phyloP scores from a whole-genome alignment of 805 yeast species.

The Candida lessepsii region DNA sequence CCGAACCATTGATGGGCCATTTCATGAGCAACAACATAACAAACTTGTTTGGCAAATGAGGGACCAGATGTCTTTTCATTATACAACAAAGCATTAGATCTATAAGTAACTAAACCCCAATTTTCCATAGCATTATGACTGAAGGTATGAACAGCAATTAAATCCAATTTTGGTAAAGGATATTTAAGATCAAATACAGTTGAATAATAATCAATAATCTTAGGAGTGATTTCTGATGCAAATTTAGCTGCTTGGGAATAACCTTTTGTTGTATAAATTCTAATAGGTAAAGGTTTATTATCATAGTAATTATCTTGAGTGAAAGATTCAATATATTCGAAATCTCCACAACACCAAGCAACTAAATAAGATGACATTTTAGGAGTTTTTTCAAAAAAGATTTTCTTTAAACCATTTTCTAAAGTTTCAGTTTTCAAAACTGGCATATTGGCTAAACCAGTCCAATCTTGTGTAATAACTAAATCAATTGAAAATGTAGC shows the following conservation, averaged over 20 bases:
- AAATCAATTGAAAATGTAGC: slow-evolving; percentile 53
- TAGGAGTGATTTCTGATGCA: slow-evolving; percentile 48
- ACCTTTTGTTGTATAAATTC: slow-evolving; percentile 54
- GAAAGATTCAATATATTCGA: slow-evolving; percentile 50
- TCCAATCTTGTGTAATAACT: slow-evolving; percentile 29
- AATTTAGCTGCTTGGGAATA: slow-evolving; percentile 45
- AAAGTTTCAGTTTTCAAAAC: slow-evolving; percentile 11
- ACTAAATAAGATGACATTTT: slow-evolving; percentile 55
- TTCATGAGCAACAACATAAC: slow-evolving; percentile 83
- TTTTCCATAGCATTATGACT: slow-evolving; percentile 91
- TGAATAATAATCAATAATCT: slow-evolving; percentile 50
- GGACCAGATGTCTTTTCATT: slow-evolving; percentile 47
- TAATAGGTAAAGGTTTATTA: slow-evolving; percentile 45
- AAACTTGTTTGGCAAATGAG: slow-evolving; percentile 64
- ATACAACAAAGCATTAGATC: slow-evolving; percentile 52
- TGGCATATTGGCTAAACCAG: slow-evolving; percentile 52
- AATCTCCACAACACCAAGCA: slow-evolving; percentile 60
- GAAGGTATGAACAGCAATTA: slow-evolving; percentile 75
- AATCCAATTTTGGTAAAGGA: slow-evolving; percentile 79
- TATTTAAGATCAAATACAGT: slow-evolving; percentile 51
- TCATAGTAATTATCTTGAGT: slow-evolving; percentile 38
- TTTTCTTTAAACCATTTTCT: slow-evolving; percentile 20
- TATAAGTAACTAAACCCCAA: slow-evolving; percentile 76
- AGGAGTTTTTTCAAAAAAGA: slow-evolving; percentile 47
- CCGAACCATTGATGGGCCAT: slow-evolving; percentile 94